Conservation (phyloP, 164 flowering plant species). For the Taxillus chinensis region DNA sequence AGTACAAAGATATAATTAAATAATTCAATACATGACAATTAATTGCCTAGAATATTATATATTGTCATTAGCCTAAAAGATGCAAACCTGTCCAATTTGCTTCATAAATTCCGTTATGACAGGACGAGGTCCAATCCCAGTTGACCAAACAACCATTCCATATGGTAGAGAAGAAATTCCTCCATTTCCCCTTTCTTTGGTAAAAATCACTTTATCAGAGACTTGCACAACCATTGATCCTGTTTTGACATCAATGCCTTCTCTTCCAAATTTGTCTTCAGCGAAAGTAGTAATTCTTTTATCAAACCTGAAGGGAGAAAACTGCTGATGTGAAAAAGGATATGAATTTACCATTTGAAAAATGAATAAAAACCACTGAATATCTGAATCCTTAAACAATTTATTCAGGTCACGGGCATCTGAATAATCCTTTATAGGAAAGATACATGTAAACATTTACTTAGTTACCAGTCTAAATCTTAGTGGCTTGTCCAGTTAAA, state of each 20-base stretch:
- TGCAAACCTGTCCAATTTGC: constrained; percentile 76
- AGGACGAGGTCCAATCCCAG: constrained; percentile 92
- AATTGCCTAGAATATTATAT: no score
- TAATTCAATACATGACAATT: no score
- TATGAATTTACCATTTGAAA: not conserved
- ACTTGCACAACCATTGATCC: constrained; percentile 82
- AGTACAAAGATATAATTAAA: no score
- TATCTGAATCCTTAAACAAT: no score
- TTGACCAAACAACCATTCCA: constrained; percentile 97
- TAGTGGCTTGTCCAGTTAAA: no score
- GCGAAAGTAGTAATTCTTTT: constrained; percentile 84
- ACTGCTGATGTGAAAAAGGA: not conserved
- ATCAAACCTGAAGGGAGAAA: constrained; percentile 62
- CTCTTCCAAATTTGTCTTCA: constrained; percentile 74
- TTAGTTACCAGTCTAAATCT: no score
- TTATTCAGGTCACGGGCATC: no score
- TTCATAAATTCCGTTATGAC: constrained; percentile 74
- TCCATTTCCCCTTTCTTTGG: constrained; percentile 48
- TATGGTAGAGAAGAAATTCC: constrained; percentile 50
- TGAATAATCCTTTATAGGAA: no score
- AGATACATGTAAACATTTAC: no score
- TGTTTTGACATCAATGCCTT: constrained; percentile 73
- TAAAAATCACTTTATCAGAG: constrained; percentile 59
- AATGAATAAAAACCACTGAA: no score
- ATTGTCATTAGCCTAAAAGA: not conserved